Percentiles rank a stretch among this genome's conserved stretches.
Evolutionary conservation across 2,329 filamentous ascomycete genomes (phyloP).

Genomic region (Aspergillus carbonarius): DNA sequence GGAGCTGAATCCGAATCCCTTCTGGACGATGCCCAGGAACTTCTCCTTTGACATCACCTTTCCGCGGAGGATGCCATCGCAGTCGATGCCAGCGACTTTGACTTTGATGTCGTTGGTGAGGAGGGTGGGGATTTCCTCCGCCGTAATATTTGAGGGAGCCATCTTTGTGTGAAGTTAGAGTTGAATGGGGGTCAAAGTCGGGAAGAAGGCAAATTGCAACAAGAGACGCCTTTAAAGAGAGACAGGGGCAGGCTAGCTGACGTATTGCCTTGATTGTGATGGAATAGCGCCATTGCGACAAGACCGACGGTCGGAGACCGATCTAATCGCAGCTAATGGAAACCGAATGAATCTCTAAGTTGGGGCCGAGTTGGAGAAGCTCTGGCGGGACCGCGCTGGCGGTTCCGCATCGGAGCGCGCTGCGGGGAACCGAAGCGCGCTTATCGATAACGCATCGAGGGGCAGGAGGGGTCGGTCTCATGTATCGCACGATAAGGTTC

Average conservation of each 20-base stretch:
- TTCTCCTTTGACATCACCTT: slow-evolving; percentile 92
- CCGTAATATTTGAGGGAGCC: slow-evolving; percentile 43
- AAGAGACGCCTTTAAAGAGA: slow-evolving; percentile 2
- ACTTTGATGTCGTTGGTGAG: slow-evolving; percentile 71
- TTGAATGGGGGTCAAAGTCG: neutral
- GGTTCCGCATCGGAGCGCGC: slow-evolving; percentile 11
- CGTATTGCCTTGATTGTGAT: neutral
- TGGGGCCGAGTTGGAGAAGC: neutral
- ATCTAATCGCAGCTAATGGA: neutral
- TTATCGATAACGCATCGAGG: slow-evolving; percentile 12
- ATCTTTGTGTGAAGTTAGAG: slow-evolving; percentile 1
- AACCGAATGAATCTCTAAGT: neutral
- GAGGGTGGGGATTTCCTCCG: slow-evolving; percentile 62
- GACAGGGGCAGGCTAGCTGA: neutral
- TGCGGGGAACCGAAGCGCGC: slow-evolving; percentile 12
- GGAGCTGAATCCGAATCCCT: slow-evolving; percentile 87
- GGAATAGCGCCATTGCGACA: neutral
- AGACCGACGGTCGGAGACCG: neutral
- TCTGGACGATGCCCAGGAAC: slow-evolving; percentile 73
- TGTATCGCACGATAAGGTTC: too few relatives aligned
- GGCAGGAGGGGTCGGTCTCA: slow-evolving; percentile 6
- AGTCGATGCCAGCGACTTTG: slow-evolving; percentile 82
- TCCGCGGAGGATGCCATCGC: slow-evolving; percentile 80
- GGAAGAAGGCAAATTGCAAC: neutral
- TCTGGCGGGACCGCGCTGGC: neutral